These are phyloP conservation scores for Stellera chamaejasme DNA, from an alignment of 345 rosid species.

Conservation along the genomic window DNA sequence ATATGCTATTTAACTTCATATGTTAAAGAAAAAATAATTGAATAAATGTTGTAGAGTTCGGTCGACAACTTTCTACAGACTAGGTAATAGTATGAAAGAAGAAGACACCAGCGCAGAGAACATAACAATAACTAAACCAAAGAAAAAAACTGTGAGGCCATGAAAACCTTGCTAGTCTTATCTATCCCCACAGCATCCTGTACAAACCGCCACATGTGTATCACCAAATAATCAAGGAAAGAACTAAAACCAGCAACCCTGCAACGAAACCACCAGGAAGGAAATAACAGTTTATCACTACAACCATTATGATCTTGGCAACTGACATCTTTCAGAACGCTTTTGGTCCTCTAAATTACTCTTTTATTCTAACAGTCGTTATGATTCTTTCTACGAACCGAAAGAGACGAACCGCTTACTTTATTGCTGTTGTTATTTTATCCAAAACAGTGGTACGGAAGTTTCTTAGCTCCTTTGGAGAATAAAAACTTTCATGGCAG, in stretches of 20 bases:
- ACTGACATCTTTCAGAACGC: no score
- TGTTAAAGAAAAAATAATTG: no score
- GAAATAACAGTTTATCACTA: neutral
- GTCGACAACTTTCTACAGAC: no score
- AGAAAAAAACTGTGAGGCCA: constrained; percentile 9
- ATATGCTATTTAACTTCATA: no score
- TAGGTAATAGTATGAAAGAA: no score
- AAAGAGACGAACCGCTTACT: no score
- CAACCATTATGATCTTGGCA: no score
- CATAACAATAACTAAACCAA: neutral
- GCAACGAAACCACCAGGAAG: constrained; percentile 19
- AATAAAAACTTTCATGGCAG: constrained; percentile 75
- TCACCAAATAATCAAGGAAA: constrained; percentile 89
- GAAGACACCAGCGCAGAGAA: neutral
- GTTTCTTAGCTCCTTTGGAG: constrained; percentile 72
- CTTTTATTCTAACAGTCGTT: no score
- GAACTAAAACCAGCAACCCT: constrained; percentile 91
- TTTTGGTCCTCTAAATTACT: no score
- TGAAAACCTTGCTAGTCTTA: constrained; percentile 65
- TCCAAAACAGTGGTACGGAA: constrained; percentile 87
- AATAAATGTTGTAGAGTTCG: no score
- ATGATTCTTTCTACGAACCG: no score
- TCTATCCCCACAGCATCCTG: constrained; percentile 98
- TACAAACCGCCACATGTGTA: constrained; percentile 96
- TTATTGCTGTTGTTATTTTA: constrained; percentile 77